Evolutionary conservation across 768 basidiomycete genomes (phyloP).

Genomic region (Psilocybe subaeruginosa): DNA sequence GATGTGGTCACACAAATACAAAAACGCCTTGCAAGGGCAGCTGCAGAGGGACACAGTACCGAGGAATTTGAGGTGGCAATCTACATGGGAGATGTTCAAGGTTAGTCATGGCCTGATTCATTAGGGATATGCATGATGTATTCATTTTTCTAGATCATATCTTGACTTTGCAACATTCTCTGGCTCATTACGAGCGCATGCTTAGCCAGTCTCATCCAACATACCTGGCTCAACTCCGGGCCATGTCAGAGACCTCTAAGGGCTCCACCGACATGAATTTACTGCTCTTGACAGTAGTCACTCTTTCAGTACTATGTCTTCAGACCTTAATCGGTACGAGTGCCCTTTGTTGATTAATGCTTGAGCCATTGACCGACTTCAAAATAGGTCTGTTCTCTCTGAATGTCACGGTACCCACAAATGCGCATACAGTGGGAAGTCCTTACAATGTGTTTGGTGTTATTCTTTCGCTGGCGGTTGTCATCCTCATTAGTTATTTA

Average conservation of each 20-base stretch:
- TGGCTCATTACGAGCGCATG: conserved; percentile 87
- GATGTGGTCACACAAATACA: conserved; percentile 81
- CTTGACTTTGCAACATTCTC: conserved; percentile 79
- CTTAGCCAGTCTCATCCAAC: conserved; percentile 87
- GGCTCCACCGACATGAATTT: conserved; percentile 67
- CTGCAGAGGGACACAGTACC: conserved; percentile 36
- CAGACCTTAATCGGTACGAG: conserved; percentile 61
- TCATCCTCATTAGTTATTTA: conserved; percentile 49
- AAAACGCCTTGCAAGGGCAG: conserved; percentile 63
- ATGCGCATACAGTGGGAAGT: conserved; percentile 36
- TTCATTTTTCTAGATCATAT: conserved; percentile 74
- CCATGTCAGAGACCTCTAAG: conserved; percentile 61
- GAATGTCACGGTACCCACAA: conserved; percentile 69
- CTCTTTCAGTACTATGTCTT: conserved; percentile 66
- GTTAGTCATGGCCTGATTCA: conserved; percentile 38
- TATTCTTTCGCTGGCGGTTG: conserved; percentile 47
- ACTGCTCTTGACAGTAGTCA: conserved; percentile 66
- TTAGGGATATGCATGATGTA: conserved; percentile 8
- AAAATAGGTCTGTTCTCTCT: conserved; percentile 65
- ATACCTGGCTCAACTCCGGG: conserved; percentile 77
- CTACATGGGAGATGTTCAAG: conserved; percentile 92
- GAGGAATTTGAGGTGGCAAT: conserved; percentile 76
- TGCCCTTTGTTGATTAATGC: conserved; percentile 1
- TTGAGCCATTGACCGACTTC: not conserved
- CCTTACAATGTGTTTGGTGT: conserved; percentile 58